phyloP scores from a whole-genome alignment of 257 asterid genomes.

The Verbascum thapsus region DNA sequence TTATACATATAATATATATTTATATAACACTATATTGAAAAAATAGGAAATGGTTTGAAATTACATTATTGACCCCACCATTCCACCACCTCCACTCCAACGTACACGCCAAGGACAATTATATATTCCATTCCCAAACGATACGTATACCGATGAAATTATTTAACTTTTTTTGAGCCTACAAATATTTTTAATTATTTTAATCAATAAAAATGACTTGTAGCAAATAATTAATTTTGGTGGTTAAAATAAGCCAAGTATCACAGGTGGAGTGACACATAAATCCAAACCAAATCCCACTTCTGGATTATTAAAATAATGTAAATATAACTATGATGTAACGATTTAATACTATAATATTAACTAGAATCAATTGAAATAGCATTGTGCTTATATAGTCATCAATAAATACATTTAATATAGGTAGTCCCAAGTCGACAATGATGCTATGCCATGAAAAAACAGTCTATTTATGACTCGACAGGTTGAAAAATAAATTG shows the following conservation, averaged over 20 bases:
- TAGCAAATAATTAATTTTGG: neutral
- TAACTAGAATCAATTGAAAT: neutral
- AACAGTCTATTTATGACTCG: too few species aligned
- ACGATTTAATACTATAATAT: neutral
- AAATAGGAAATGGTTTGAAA: too few species aligned
- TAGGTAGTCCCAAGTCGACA: neutral
- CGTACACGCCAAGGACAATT: too few species aligned
- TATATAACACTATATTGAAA: too few species aligned
- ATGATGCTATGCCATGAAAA: too few species aligned
- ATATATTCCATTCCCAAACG: too few species aligned
- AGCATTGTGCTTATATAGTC: neutral
- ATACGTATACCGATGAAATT: constrained; percentile 23
- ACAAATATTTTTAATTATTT: constrained; percentile 21
- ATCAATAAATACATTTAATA: neutral
- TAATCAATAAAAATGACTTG: neutral
- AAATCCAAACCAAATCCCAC: constrained; percentile 54
- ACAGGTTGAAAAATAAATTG: too few species aligned
- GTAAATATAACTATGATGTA: neutral
- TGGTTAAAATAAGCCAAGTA: constrained; percentile 17
- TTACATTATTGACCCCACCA: too few species aligned
- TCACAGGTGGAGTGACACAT: constrained; percentile 29
- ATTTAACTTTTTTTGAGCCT: constrained; percentile 6
- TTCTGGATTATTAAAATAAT: constrained; percentile 17
- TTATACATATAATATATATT: too few species aligned
- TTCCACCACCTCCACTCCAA: too few species aligned